Base-by-base conservation (phyloP, 2,329 filamentous ascomycete genomes). In the Cladophialophora carrionii region DNA sequence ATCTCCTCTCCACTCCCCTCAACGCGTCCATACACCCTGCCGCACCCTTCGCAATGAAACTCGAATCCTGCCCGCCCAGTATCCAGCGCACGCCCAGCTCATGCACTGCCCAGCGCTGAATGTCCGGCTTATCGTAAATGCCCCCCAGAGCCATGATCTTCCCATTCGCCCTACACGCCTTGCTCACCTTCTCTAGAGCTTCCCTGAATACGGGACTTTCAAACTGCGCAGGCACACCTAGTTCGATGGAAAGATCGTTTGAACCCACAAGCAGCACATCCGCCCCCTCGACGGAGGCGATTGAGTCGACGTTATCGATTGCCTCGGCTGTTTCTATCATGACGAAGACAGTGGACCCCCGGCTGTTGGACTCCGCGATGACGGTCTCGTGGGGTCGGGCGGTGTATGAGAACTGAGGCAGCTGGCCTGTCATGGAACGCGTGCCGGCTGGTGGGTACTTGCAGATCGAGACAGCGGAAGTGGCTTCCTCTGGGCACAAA, bases 31-130 rank as follows among this genome's bases (percentile, higher is more conserved):
- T n/a, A 55, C 62, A 63, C 2, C n/a, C 26, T 26, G 34, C 57
- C 34, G 62, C 55, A n/a, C 56, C 63, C 54, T 64, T 70, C 14
- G 63, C 52, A 31, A 70, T 62, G 20, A 70, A 66, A 34, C 63
- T 64, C 48, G 67, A 46, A 51, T 70, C 68, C 22, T 66, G 61
- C n/a, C 64, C 63, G 20, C 68, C 66, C 17, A 70, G 34, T 8
- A 69, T 62, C 43, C 57, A 69, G 7, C 63, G 48, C 4, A 64
- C 68, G 10, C 63, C 65, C 12, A 68, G 48, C n/a, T 61, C 46
- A n/a, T 59, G 41, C 12, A 66, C 55, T 12, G 49, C 48, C 51
- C 59, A 58, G 10, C 54, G 24, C 22, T 59, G 55, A 8, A 66
- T 49, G 9, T 54, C 48, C 32, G 63, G 59, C 14, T 51, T 49